A percentile compares a stretch with the other conserved stretches of the same genome.
Conservation (phyloP, 2,329 filamentous ascomycete genomes). For the Xylariaceae sp. region DNA sequence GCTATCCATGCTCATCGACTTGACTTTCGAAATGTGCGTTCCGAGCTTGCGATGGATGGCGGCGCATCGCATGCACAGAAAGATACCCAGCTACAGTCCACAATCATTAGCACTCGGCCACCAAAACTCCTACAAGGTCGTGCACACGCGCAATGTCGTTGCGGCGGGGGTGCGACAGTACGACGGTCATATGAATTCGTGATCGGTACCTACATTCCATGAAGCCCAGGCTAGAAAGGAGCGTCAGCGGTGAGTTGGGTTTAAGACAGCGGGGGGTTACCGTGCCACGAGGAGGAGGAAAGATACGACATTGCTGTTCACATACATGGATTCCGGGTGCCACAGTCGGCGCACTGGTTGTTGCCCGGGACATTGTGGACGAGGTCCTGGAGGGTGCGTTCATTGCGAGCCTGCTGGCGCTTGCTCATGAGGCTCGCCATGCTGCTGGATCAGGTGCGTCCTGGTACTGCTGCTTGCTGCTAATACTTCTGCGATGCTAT, state of each 20-base stretch:
- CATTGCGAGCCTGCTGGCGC: constrained; percentile 96
- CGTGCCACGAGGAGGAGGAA: constrained; percentile 3
- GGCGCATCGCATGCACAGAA: constrained; percentile 96
- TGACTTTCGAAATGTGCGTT: constrained; percentile 97
- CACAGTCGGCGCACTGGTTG: constrained; percentile 89
- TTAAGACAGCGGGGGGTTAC: neutral
- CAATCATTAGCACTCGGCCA: constrained; percentile 21
- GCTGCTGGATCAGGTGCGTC: neutral
- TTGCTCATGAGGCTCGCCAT: constrained; percentile 82
- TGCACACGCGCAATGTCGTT: constrained; percentile 3
- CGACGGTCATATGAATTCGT: constrained; percentile 8
- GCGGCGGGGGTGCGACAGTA: neutral
- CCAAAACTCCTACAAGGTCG: constrained; percentile 1
- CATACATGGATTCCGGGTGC: constrained; percentile 84
- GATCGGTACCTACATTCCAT: constrained; percentile 72
- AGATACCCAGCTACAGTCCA: constrained; percentile 71
- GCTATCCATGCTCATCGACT: constrained; percentile 96
- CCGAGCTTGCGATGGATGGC: constrained; percentile 92
- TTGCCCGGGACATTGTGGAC: constrained; percentile 80
- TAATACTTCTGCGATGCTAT: neutral
- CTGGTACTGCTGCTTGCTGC: too few species aligned
- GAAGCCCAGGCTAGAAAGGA: constrained; percentile 74
- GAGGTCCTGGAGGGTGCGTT: constrained; percentile 83
- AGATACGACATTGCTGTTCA: constrained; percentile 5
- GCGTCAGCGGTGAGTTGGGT: constrained; percentile 12